Base-by-base conservation (phyloP, 345 rosid genomes). In the Trapa bicornis region DNA sequence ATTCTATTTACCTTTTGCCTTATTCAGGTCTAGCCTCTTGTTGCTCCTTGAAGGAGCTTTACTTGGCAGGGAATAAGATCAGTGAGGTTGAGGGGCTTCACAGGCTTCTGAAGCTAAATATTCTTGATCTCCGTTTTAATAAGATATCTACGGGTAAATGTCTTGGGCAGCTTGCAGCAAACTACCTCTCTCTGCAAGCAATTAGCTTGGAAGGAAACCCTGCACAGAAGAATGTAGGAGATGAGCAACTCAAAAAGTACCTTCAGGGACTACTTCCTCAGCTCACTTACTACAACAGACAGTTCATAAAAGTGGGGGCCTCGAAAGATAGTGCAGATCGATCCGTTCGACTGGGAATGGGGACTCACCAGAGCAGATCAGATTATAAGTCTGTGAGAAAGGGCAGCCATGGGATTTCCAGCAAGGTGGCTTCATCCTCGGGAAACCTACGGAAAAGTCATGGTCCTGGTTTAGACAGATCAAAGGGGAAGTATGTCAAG, bases 151-250 rank as follows among this genome's bases (percentile, higher is more conserved):
- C 93, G 3, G 79, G 95, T 67, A 94, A 91, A 77, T 80, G 85
- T 68, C 86, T 94, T 3, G 97, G 96, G 68, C 97, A 87, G 78
- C 96, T 94, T 11, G 97, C 99, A n/a, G 96, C 99, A 33, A 91
- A 91, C 78, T 89, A 89, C 86, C 87, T 72, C 68, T 91, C 99
- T 54, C 78, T 94, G 76, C 99, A 91, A 75, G 96, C 96, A 68
- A 85, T 91, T 74, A 87, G 95, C 87, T 75, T 94, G 85, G 97
- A 94, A 76, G 99, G 97, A 67, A 94, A 91, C 77, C 93, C 97
- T 37, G 97, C 96, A 6, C 97, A 91, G 83, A 89, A 89, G 74
- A 94, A 91, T 68, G 93, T 91, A 32, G 99, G 99, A 67, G 97
- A 94, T 64, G 99, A 94, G 65, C 89, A 89, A 66, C 83, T 94